Conservation (phyloP, 768 basidiomycete species). For the Boletus subcaerulescens region DNA sequence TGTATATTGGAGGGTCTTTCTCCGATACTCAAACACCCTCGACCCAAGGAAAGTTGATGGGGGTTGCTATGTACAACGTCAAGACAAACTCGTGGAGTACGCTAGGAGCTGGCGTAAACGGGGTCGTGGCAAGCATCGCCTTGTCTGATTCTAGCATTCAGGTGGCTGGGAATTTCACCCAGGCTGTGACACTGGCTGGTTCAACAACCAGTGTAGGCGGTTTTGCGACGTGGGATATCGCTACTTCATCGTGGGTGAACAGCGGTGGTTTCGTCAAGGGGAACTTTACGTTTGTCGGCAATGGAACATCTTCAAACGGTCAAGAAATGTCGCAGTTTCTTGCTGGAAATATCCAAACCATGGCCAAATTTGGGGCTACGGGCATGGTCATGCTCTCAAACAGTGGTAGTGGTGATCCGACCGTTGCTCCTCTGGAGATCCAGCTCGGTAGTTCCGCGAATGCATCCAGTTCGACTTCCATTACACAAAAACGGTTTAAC, state of each 20-base stretch:
- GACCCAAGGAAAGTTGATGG: slow-evolving; percentile 48
- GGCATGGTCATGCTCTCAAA: slow-evolving; percentile 81
- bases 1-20: slow-evolving; percentile 91
- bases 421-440: slow-evolving; percentile 58
- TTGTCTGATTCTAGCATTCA: slow-evolving; percentile 51
- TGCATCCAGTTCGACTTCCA: slow-evolving; percentile 29
- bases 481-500: slow-evolving; percentile 38
- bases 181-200: slow-evolving; percentile 37
- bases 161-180: slow-evolving; percentile 75
- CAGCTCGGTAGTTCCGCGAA: slow-evolving; percentile 45
- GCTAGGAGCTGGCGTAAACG: slow-evolving; percentile 73
- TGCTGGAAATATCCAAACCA: slow-evolving; percentile 61
- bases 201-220: slow-evolving; percentile 47
- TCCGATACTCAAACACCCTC: slow-evolving; percentile 59
- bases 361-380: slow-evolving; percentile 65
- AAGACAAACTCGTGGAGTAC: slow-evolving; percentile 61
- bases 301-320: slow-evolving; percentile 50
- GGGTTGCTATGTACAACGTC: slow-evolving; percentile 73
- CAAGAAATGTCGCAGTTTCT: slow-evolving; percentile 52
- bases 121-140: slow-evolving; percentile 62
- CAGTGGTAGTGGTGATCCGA: slow-evolving; percentile 51
- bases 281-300: slow-evolving; percentile 64
- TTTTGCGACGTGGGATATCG: slow-evolving; percentile 72
- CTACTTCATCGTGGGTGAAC: slow-evolving; percentile 62
- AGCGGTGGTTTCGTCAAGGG: slow-evolving; percentile 73